Base-by-base conservation (phyloP, 1,284 basidiomycete genomes). In the Ustilago xerochloae region DNA sequence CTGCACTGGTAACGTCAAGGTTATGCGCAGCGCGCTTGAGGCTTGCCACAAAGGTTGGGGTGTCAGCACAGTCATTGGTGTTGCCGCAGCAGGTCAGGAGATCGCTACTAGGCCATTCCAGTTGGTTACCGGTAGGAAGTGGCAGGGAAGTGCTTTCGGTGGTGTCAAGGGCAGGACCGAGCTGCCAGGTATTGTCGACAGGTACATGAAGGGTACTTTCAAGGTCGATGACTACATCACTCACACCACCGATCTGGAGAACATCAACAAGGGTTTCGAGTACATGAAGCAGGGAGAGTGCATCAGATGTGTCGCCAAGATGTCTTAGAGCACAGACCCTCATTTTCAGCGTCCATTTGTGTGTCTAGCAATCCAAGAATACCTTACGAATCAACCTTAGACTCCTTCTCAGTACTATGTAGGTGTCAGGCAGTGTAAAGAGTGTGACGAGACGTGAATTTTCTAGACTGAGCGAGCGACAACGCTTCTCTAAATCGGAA, bases 111-210 rank as follows among this genome's bases (percentile, higher is more conserved):
- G 97, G 70, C 96, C 96, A 89, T 84, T 84, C 84, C 88, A 90
- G 84, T 87, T 90, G 46, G 89, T 94, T 29, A 99, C 97, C 54
- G 97, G 97, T 62, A 91, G 97, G 93, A 91, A 90, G 60, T 98
- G 97, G 96, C 91, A 94, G 82, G 97, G 97, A 46, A 89, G 89
- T 43, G 97, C 97, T 0, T 99, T 99, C 80, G 97, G 97, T 75
- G 97, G 97, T 70, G 95, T 99, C 76, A 99, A 98, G 87, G 97
- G 96, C 43, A 90, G 96, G 63, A 94, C 94, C 36, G 95, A 98
- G 86, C 64, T 79, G 56, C 80, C 81, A 6, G 82, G 80, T 24
- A 47, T 84, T 28, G 77, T 81, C 6, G 74, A 84, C 6, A 71
- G 85, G 41, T 84, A 84, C 62, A 55, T 84, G 54, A 66, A 79